Conservation (phyloP, 768 basidiomycete species). For the Suillus plorans region DNA sequence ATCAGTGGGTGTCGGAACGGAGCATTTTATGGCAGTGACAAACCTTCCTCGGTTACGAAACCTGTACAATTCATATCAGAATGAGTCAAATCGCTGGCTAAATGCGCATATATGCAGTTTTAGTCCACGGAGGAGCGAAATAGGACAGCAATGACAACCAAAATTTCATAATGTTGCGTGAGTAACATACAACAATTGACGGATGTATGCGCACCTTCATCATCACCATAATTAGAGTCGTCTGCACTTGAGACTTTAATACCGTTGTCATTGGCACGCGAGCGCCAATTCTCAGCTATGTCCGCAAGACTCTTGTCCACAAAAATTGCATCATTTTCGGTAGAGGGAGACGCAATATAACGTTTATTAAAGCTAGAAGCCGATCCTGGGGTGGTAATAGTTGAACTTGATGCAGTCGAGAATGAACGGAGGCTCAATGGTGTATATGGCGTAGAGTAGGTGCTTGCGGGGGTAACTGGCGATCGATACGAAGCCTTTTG, state of each 20-base stretch:
- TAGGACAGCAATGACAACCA: slow-evolving; percentile 7
- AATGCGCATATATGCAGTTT: slow-evolving; percentile 40
- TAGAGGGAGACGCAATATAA: slow-evolving; percentile 42
- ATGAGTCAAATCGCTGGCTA: slow-evolving; percentile 51
- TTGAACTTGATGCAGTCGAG: slow-evolving; percentile 48
- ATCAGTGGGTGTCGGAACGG: slow-evolving; percentile 21
- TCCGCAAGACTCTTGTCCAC: slow-evolving; percentile 55
- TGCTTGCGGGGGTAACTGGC: slow-evolving; percentile 59
- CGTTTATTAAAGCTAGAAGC: slow-evolving; percentile 42
- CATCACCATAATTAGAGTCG: slow-evolving; percentile 41
- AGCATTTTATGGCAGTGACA: slow-evolving; percentile 19
- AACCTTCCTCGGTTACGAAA: slow-evolving; percentile 53
- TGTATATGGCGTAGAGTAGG: slow-evolving; percentile 58
- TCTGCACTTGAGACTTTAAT: slow-evolving; percentile 56
- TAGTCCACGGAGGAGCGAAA: slow-evolving; percentile 5
- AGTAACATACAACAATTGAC: slow-evolving; percentile 14
- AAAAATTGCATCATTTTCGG: slow-evolving; percentile 35
- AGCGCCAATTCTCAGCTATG: slow-evolving; percentile 70
- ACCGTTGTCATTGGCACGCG: slow-evolving; percentile 67
- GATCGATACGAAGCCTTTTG: slow-evolving; percentile 49
- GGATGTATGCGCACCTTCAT: slow-evolving; percentile 44
- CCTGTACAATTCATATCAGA: slow-evolving; percentile 50
- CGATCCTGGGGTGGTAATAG: slow-evolving; percentile 57
- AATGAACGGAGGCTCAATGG: slow-evolving; percentile 69
- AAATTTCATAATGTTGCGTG: slow-evolving; percentile 13